phyloP scores from a whole-genome alignment of 1,284 basidiomycete genomes.

The Naganishia sp. region DNA sequence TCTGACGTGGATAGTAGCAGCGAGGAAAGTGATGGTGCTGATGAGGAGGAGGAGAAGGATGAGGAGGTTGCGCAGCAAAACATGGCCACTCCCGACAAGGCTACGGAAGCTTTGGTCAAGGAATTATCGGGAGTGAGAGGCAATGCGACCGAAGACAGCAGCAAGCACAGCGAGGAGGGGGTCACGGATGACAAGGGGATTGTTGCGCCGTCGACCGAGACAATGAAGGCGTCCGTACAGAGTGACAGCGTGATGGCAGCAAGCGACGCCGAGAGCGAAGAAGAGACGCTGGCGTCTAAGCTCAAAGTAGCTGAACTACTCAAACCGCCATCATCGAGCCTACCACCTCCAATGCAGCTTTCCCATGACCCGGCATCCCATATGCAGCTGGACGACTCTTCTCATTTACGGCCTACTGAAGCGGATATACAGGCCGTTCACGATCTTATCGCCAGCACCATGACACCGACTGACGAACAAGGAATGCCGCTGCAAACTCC shows the following conservation, averaged over 20 bases:
- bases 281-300: constrained; percentile 18
- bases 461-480: constrained; percentile 17
- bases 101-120: too few species aligned
- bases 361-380: constrained; percentile 6
- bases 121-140: too few species aligned
- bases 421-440: constrained; percentile 22
- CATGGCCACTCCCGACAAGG: too few species aligned
- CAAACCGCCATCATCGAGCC: constrained; percentile 3
- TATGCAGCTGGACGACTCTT: constrained; percentile 5
- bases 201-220: constrained; percentile 9
- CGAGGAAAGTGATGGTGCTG: constrained; percentile 34
- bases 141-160: not conserved
- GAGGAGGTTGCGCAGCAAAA: too few species aligned
- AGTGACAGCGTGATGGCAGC: constrained; percentile 22
- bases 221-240: not conserved
- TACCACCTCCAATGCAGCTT: not conserved
- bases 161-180: constrained; percentile 33
- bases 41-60: constrained; percentile 29
- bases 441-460: constrained; percentile 20
- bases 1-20: constrained; percentile 10
- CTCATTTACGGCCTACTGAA: constrained; percentile 10
- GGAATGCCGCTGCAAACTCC: constrained; percentile 10
- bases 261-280: constrained; percentile 29
- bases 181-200: constrained; percentile 40
- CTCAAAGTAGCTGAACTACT: constrained; percentile 8